Evolutionary conservation across 805 yeast species (phyloP).

Genomic region (Wickerhamomyces ciferrii): DNA sequence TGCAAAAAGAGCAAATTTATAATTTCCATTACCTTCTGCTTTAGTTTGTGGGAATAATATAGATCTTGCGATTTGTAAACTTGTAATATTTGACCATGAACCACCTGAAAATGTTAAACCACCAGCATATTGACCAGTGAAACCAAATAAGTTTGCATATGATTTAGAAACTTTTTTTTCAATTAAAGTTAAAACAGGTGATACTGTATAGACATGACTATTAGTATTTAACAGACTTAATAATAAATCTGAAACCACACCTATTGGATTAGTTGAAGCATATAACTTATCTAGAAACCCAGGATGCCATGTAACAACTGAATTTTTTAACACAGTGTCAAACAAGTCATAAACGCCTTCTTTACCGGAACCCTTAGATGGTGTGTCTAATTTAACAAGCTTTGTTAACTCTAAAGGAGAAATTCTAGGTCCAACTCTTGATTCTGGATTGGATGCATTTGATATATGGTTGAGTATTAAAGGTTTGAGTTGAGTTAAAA

Average conservation of each 20-base stretch:
- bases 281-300: slow-evolving; percentile 82
- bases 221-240: slow-evolving; percentile 73
- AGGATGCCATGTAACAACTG: slow-evolving; percentile 83
- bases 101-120: slow-evolving; percentile 88
- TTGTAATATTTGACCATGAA: slow-evolving; percentile 78
- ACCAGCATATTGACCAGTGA: slow-evolving; percentile 51
- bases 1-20: slow-evolving; percentile 65
- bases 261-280: slow-evolving; percentile 83
- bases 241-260: slow-evolving; percentile 66
- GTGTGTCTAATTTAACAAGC: slow-evolving; percentile 29
- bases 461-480: slow-evolving; percentile 51
- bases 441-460: slow-evolving; percentile 35
- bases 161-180: slow-evolving; percentile 64
- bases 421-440: slow-evolving; percentile 45
- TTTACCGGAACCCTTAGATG: slow-evolving; percentile 31
- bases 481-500: slow-evolving; percentile 47
- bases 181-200: slow-evolving; percentile 72
- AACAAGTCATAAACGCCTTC: slow-evolving; percentile 43
- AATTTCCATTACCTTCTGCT: slow-evolving; percentile 43
- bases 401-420: slow-evolving; percentile 43
- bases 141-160: slow-evolving; percentile 67
- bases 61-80: slow-evolving; percentile 72
- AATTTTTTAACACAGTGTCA: slow-evolving; percentile 53
- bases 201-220: slow-evolving; percentile 80
- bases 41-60: slow-evolving; percentile 66